A percentile compares a stretch with the other conserved stretches of the same genome.
Evolutionary conservation across 1,139 yeast species (phyloP).

Genomic region (Sugiyamaella castrensis): DNA sequence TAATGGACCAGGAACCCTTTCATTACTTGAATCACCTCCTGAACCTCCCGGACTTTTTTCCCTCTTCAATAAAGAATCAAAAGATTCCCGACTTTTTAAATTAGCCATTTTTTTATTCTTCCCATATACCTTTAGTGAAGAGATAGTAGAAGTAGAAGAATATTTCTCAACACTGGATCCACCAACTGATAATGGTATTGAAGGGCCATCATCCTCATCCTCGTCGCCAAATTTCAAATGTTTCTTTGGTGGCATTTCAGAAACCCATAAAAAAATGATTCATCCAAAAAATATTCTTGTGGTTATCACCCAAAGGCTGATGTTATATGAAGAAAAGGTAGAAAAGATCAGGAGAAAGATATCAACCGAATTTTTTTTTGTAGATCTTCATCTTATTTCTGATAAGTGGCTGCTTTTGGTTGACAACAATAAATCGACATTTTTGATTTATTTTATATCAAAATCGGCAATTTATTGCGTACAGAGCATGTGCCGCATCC

Average conservation of each 20-base stretch:
- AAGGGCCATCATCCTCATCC: constrained; percentile 20
- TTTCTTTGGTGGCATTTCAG: constrained; percentile 30
- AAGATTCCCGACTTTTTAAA: constrained; percentile 1
- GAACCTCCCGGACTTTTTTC: not conserved
- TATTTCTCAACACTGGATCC: not conserved
- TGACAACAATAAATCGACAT: too few relatives aligned
- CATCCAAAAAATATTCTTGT: not conserved
- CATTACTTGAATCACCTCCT: constrained; percentile 1
- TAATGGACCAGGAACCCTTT: constrained; percentile 20
- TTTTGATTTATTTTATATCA: too few relatives aligned
- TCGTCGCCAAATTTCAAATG: constrained; percentile 25
- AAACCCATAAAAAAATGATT: too few relatives aligned
- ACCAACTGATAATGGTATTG: constrained; percentile 8
- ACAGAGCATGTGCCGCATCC: too few relatives aligned
- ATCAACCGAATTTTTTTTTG: constrained; percentile 1
- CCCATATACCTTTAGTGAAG: not conserved
- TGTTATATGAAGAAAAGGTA: too few relatives aligned
- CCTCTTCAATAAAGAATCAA: not conserved
- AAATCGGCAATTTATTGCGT: too few relatives aligned
- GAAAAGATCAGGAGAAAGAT: too few relatives aligned
- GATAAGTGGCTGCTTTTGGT: too few relatives aligned
- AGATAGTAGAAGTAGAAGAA: not conserved
- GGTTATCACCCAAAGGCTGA: too few relatives aligned
- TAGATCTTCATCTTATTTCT: too few relatives aligned
- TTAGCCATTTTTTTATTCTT: not conserved